Conservation (phyloP, 352 stramenopile species). For the Phytophthora uliginosa region DNA sequence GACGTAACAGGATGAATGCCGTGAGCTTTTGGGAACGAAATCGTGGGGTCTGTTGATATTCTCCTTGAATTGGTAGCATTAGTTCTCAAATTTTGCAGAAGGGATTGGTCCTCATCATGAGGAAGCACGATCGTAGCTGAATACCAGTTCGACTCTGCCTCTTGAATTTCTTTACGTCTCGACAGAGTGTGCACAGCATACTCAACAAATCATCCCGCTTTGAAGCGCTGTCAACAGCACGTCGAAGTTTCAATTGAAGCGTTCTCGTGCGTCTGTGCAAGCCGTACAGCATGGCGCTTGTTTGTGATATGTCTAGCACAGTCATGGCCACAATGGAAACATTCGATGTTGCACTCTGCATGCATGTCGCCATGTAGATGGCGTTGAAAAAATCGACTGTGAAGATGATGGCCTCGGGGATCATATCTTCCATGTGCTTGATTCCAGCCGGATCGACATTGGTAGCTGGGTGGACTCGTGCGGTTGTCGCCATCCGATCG, state of each 20-base stretch:
- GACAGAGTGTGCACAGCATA: neutral
- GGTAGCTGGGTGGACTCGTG: neutral
- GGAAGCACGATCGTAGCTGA: neutral
- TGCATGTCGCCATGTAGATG: conserved; percentile 22
- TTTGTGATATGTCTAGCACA: conserved; percentile 17
- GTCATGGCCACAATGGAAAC: conserved; percentile 11
- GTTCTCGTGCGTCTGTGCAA: conserved; percentile 4
- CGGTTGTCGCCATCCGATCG: neutral
- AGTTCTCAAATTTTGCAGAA: neutral
- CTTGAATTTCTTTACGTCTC: neutral
- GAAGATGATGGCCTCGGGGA: conserved; percentile 31
- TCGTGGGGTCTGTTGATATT: neutral
- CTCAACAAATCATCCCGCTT: neutral
- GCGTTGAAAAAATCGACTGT: conserved; percentile 36
- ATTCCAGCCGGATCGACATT: neutral
- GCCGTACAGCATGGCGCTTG: conserved; percentile 16
- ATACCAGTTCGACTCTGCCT: neutral
- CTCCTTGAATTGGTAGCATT: neutral
- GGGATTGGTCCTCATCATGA: neutral
- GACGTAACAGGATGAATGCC: neutral
- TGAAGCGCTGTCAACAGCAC: neutral
- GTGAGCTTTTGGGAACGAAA: neutral
- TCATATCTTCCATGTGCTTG: conserved; percentile 24
- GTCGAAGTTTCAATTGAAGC: neutral
- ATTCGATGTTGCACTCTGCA: conserved; percentile 18